Base-by-base conservation (phyloP, 192 early-diverging fungal genomes). In the Backusella circina region DNA sequence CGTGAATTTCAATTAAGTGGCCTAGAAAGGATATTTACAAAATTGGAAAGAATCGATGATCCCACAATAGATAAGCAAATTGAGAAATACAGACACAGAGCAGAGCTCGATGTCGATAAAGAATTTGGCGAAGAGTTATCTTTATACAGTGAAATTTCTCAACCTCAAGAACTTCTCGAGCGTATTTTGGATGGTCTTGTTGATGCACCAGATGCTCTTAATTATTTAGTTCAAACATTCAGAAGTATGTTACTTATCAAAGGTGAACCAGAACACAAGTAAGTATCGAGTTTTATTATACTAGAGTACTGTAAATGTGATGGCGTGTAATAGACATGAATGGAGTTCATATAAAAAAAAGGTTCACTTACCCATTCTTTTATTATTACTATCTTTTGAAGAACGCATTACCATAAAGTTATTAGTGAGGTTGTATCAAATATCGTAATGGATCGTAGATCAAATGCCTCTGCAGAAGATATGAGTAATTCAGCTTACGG, bases 241-340 rank as follows among this genome's bases (percentile, higher is more conserved):
- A 91, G 91, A 82, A 90, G 89, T 41, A 85, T 94, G 80, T 75
- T 93, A 41, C 79, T 93, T 3, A 87, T 94, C 74, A 89, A 90
- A 64, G 93, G 91, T 28, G 92, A 92, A 67, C 85, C 86, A 18
- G 86, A 87, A 16, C 91, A 44, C 86, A 91, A 75, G 90, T 81
- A 77, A 77, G 70, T 61, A 83, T 23, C 79, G 83, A 26, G 77
- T 83, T 32, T 75, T 73, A 77, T 75, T 75, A 36, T 31, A 13
- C 28, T 6, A 38, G 31, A 7, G n/a, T 5, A 16, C 0, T 23
- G 13, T n/a, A 35, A 26, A 30, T 26, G 38, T 13, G 30, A 31
- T 21, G 9, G 54, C 12, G 37, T 50, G 30, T 67, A 26, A 7
- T 32, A 28, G 44, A 38, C 21, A 50, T 79, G 26, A 6, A 15